Evolutionary conservation across 768 basidiomycete genomes (phyloP), one percentile per base, ranked within the genome.

Genomic region (Sarcomyxa edulis): DNA sequence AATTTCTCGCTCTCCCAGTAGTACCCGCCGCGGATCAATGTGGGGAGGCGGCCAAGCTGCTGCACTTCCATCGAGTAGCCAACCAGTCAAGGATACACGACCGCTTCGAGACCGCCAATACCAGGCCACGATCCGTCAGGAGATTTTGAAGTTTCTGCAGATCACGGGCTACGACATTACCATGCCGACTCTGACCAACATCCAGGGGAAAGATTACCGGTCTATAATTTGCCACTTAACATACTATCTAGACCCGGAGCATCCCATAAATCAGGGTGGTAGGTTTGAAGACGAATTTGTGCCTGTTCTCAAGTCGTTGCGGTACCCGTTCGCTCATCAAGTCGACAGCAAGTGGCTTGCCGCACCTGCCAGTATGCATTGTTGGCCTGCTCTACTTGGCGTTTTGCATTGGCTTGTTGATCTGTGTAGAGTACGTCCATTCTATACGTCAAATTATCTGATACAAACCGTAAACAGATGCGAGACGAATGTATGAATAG

Each of bases 331-430:
- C 42, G 71, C 79, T 3, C 72, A 81, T 35, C 72, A 77, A 41
- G 73, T 97, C 12, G 88, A 91, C 48, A 80, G 81, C 36, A 93
- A 88, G 47, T 90, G 88, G 74, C 61, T 98, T 4, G 83, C 83
- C 6, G 84, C 93, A 2, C 87, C 92, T 0, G 94, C 89, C 0
- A 84, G 82, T 38, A 84, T 86, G 68, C 86, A 90, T 60, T 81
- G 84, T n/a, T 98, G 95, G 96, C 89, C 91, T 0, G 69, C 78
- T 15, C 61, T 96, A 18, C 68, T 98, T 11, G 95, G 87, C 15
- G 85, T 88, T 52, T 56, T 98, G 23, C 86, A 94, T 59, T 99
- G 96, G 96, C 64, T 99, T 10, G 88, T 87, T 6, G 83, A 89
- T 49, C 58, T 89, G 47, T 83, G 85, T 51, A 84, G 83, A 65